Evolutionary conservation across 176 grass and related monocot genomes (phyloP).

Genomic region (Triticum urartu): DNA sequence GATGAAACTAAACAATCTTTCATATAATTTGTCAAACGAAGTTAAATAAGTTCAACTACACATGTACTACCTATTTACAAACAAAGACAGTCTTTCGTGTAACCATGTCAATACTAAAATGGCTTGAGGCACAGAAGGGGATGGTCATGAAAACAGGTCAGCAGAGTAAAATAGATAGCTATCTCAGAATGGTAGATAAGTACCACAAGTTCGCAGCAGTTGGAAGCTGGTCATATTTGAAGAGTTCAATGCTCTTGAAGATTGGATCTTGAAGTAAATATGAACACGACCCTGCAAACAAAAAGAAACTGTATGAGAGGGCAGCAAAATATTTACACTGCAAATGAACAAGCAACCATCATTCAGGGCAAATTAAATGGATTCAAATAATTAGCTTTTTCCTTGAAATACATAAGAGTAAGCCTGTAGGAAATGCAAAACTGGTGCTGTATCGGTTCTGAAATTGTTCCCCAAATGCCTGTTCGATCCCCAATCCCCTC

Average conservation of each 20-base stretch:
- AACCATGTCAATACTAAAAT: neutral
- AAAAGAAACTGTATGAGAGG: neutral
- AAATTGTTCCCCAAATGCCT: neutral
- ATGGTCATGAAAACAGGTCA: neutral
- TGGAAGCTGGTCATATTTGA: neutral
- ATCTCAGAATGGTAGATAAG: too few relatives aligned
- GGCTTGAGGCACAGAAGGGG: neutral
- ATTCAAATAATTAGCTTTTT: neutral
- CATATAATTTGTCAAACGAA: too few relatives aligned
- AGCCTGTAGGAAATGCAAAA: neutral
- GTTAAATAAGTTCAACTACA: too few relatives aligned
- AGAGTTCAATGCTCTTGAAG: neutral
- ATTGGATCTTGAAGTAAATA: neutral
- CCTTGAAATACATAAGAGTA: neutral
- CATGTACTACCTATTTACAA: too few relatives aligned
- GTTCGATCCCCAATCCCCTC: too few relatives aligned
- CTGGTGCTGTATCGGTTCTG: neutral
- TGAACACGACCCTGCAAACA: neutral
- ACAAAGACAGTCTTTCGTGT: too few relatives aligned
- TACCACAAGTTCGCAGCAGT: neutral
- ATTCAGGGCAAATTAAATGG: neutral
- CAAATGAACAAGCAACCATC: neutral
- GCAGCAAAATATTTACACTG: neutral
- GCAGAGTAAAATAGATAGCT: neutral
- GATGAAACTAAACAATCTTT: too few relatives aligned